phyloP scores from a whole-genome alignment of 306 rosid species.

The Quercus alba region DNA sequence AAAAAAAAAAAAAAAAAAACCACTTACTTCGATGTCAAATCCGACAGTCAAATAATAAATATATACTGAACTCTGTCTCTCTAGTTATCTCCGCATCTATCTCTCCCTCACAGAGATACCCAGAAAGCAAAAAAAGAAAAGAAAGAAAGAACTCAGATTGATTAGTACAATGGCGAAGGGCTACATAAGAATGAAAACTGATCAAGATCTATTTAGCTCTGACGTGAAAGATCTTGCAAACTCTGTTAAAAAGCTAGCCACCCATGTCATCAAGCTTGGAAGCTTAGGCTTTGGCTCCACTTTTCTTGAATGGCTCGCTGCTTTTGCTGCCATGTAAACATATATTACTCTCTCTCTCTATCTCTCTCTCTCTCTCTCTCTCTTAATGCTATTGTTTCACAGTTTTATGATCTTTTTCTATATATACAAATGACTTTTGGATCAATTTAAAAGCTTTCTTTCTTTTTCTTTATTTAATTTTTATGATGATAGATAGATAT shows the following conservation, averaged over 20 bases:
- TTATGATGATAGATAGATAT: not conserved
- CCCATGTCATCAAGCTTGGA: conserved; percentile 55
- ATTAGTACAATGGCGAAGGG: conserved; percentile 26
- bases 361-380: not conserved
- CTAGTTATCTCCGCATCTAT: too few relatives aligned
- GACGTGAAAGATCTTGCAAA: conserved; percentile 56
- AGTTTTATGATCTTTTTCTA: not conserved
- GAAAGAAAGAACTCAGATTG: not conserved
- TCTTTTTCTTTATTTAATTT: not conserved
- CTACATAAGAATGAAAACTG: conserved; percentile 44
- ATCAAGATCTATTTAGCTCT: conserved; percentile 38
- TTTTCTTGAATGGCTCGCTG: conserved; percentile 66
- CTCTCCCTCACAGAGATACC: not conserved
- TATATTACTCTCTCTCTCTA: not conserved
- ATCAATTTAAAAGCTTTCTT: not conserved
- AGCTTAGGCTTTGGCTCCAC: conserved; percentile 58
- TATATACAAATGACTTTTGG: not conserved
- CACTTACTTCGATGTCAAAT: not conserved
- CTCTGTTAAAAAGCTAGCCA: conserved; percentile 52
- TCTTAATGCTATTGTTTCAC: not conserved
- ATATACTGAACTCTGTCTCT: too few relatives aligned
- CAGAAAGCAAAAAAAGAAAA: not conserved
- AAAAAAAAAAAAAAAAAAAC: too few relatives aligned
- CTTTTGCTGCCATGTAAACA: conserved; percentile 66
- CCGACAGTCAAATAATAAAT: not conserved